Conservation (phyloP, 768 basidiomycete species). For the Leccinellum albellum region DNA sequence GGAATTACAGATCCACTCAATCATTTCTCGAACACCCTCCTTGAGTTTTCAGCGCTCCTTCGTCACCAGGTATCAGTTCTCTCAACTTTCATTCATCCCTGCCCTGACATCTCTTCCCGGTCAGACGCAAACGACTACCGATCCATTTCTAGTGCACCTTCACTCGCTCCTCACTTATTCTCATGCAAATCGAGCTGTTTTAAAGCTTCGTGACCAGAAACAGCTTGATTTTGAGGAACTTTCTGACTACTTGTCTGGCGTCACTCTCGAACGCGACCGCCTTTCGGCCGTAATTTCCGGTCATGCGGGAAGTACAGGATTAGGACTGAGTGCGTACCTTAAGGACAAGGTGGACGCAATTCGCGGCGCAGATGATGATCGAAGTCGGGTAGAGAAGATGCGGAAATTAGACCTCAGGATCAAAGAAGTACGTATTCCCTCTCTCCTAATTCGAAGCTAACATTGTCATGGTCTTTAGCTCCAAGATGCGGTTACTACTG, state of each 20-base stretch:
- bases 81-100: neutral
- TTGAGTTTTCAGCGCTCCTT: slow-evolving; percentile 89
- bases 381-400: slow-evolving; percentile 91
- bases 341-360: slow-evolving; percentile 91
- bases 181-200: slow-evolving; percentile 86
- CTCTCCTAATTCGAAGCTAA: neutral
- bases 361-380: slow-evolving; percentile 89
- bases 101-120: neutral
- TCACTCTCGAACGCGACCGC: slow-evolving; percentile 89
- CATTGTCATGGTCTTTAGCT: slow-evolving; percentile 47
- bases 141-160: slow-evolving; percentile 86
- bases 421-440: slow-evolving; percentile 66
- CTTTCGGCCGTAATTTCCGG: slow-evolving; percentile 85
- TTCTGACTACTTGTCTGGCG: slow-evolving; percentile 89
- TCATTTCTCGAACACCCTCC: slow-evolving; percentile 91
- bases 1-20: slow-evolving; percentile 98
- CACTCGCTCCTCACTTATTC: slow-evolving; percentile 94
- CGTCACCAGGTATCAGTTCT: slow-evolving; percentile 66
- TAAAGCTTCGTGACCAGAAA: slow-evolving; percentile 96
- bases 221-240: slow-evolving; percentile 98
- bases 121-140: slow-evolving; percentile 86
- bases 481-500: slow-evolving; percentile 92
- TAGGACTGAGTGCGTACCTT: slow-evolving; percentile 85
- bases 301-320: slow-evolving; percentile 79
- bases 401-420: slow-evolving; percentile 89